Evolutionary conservation across 2,329 filamentous ascomycete species (phyloP), one percentile per base, ranked within the genome.

Genomic region (Coniella vitis): DNA sequence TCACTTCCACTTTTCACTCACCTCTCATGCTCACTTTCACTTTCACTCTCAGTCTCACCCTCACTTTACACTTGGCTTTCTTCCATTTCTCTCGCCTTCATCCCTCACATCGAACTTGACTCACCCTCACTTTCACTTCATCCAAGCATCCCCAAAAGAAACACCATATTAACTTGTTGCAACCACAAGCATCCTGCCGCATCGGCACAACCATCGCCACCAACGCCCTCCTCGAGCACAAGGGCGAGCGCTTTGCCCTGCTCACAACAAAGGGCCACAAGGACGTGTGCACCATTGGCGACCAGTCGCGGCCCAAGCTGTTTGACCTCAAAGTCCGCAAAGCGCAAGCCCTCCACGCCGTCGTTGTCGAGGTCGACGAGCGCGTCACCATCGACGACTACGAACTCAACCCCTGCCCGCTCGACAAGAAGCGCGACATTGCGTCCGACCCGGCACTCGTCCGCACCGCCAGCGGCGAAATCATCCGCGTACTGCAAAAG

Each of bases 141-240:
- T n/a, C n/a, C n/a, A n/a, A n/a, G n/a, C n/a, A n/a, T n/a, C n/a
- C n/a, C n/a, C n/a, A n/a, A n/a, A n/a, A n/a, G n/a, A n/a, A n/a
- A n/a, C n/a, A n/a, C n/a, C n/a, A n/a, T n/a, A n/a, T n/a, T n/a
- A n/a, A n/a, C n/a, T n/a, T n/a, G n/a, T n/a, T n/a, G n/a, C n/a
- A n/a, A n/a, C n/a, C n/a, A n/a, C n/a, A n/a, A 62, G 82, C 83
- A 60, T 83, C 78, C 47, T 87, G 87, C 59, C 76, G 84, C 8
- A 87, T 88, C 76, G 85, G 85, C 13, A 89, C 85, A 1, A 88
- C 84, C 0, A 82, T 88, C 7, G 84, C 84, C 1, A 88, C 84
- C 0, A 89, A 88, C 65, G 84, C 85, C 0, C 65, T 89, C n/a
- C 67, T 89, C 1, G 83, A 87, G 58, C 67, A 83, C 19, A 88